Conservation (phyloP, 129 eudicot species). For the Smallanthus sonchifolius region DNA sequence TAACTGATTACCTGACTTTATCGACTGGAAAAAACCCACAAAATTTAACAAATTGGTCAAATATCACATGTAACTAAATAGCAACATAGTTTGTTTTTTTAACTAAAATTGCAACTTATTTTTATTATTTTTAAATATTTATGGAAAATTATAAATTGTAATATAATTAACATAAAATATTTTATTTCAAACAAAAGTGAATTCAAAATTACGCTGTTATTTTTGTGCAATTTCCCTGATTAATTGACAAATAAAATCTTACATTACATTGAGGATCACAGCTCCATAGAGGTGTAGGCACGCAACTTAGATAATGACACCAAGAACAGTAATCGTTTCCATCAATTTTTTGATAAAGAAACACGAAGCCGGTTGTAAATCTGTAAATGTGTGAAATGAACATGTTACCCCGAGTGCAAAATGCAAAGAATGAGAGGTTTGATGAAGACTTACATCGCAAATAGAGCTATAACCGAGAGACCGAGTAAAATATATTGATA, state of each 20-base stretch:
- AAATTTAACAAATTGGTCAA: not conserved
- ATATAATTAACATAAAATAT: not conserved
- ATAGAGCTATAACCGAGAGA: conserved; percentile 33
- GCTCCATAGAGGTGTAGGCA: conserved; percentile 70
- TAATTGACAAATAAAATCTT: conserved; percentile 4
- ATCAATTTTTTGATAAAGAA: conserved; percentile 47
- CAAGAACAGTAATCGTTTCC: conserved; percentile 65
- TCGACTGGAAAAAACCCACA: conserved; percentile 6
- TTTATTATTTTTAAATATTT: not conserved
- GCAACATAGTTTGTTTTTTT: not conserved
- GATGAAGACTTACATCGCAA: conserved; percentile 48
- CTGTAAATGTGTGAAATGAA: conserved; percentile 30
- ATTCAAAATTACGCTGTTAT: not conserved
- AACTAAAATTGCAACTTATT: not conserved
- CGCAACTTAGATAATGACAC: conserved; percentile 73
- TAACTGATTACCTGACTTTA: conserved; percentile 13
- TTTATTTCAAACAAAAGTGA: not conserved
- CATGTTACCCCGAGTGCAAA: not conserved
- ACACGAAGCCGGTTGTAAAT: conserved; percentile 35
- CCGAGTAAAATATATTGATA: conserved; percentile 45
- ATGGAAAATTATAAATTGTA: not conserved
- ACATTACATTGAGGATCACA: conserved; percentile 56
- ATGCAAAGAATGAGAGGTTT: not conserved
- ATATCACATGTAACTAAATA: not conserved
- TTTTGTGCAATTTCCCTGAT: not conserved